These are phyloP conservation scores for Comarum palustre DNA, from an alignment of 306 rosid genomes.

Conservation along the genomic window DNA sequence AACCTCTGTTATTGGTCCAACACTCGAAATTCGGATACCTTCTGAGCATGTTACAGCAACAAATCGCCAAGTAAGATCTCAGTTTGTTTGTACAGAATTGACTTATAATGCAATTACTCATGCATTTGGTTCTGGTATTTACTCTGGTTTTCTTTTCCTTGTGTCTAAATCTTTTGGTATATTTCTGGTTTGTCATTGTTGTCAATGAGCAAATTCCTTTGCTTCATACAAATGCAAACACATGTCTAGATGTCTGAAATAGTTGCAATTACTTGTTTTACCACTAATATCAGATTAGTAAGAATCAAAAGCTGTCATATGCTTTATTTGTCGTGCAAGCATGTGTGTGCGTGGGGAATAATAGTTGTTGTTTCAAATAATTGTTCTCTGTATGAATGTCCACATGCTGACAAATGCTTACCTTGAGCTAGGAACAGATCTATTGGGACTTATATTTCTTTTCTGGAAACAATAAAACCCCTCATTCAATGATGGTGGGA, in stretches of 20 bases:
- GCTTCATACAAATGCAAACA: neutral
- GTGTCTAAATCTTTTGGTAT: neutral
- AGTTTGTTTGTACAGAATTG: neutral
- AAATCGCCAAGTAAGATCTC: slow-evolving; percentile 79
- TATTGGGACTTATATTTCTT: neutral
- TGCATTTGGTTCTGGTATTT: neutral
- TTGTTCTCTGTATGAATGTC: too few species aligned
- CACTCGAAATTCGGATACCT: slow-evolving; percentile 87
- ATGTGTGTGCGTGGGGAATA: neutral
- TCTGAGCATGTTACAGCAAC: slow-evolving; percentile 87
- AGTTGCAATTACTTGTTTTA: neutral
- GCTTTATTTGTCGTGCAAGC: neutral
- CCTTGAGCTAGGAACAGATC: neutral
- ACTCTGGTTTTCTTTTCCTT: neutral
- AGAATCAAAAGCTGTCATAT: neutral
- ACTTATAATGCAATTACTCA: neutral
- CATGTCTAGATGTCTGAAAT: neutral
- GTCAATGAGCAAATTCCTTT: neutral
- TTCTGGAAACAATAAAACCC: neutral
- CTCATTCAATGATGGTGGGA: neutral
- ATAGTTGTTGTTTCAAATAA: too few species aligned
- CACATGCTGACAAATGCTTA: too few species aligned
- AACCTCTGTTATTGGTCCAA: slow-evolving; percentile 63
- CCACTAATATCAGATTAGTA: neutral
- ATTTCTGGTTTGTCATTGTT: neutral